A percentile compares a stretch with the other conserved stretches of the same genome.
Conservation (phyloP, 2,329 filamentous ascomycete genomes). For the Waltergamsia citrina region DNA sequence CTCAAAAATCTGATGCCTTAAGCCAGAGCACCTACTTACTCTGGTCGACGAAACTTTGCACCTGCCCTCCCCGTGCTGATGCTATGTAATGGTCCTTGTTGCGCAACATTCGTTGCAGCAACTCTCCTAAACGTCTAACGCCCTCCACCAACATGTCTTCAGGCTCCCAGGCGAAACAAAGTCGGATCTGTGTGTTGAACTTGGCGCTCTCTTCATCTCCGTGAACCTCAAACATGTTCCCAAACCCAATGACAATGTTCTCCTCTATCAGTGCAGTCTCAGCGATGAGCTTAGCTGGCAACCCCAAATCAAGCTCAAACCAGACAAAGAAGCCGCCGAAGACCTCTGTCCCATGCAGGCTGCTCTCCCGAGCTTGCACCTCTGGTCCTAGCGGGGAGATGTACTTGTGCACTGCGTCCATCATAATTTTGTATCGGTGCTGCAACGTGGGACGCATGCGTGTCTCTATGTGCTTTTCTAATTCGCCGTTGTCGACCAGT, state of each 20-base stretch:
- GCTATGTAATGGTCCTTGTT: constrained; percentile 15
- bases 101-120: constrained; percentile 24
- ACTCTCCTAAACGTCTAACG: constrained; percentile 48
- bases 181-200: constrained; percentile 51
- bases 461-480: constrained; percentile 32
- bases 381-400: constrained; percentile 54
- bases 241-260: constrained; percentile 58
- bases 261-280: constrained; percentile 50
- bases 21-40: constrained; percentile 14
- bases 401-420: constrained; percentile 46
- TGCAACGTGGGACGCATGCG: constrained; percentile 34
- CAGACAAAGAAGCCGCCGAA: constrained; percentile 85
- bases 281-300: constrained; percentile 46
- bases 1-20: too few species aligned
- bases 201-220: constrained; percentile 41
- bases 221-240: constrained; percentile 59
- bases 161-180: constrained; percentile 68
- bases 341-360: constrained; percentile 30
- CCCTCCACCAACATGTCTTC: constrained; percentile 58
- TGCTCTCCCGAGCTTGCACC: constrained; percentile 23
- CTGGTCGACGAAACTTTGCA: constrained; percentile 11
- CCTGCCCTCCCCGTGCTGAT: constrained; percentile 4
- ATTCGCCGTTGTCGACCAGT: constrained; percentile 31
- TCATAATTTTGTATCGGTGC: constrained; percentile 38
- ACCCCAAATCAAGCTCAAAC: constrained; percentile 49